phyloP scores from a whole-genome alignment of 192 early-diverging fungal species.

The Geosiphon pyriformis region DNA sequence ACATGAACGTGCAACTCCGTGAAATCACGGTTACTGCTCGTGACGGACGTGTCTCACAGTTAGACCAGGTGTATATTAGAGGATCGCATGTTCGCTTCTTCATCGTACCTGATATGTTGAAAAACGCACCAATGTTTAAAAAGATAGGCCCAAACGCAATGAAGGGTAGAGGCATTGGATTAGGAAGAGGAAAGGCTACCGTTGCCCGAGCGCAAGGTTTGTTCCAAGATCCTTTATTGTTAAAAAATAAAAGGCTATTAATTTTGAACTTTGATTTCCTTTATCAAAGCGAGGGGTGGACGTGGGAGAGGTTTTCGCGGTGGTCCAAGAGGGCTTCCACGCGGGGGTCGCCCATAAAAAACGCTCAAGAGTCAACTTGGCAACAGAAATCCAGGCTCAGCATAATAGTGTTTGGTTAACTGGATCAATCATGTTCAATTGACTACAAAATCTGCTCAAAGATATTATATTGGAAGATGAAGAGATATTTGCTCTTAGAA shows the following conservation, averaged over 20 bases:
- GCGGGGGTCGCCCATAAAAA: constrained; percentile 9
- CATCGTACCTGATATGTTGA: constrained; percentile 98
- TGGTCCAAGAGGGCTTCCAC: neutral
- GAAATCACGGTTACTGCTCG: constrained; percentile 90
- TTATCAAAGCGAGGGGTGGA: constrained; percentile 12
- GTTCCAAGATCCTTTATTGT: neutral
- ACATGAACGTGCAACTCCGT: constrained; percentile 98
- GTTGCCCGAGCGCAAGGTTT: constrained; percentile 73
- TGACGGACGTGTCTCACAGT: constrained; percentile 84
- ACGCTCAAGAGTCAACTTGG: too few species aligned
- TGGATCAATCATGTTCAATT: too few species aligned
- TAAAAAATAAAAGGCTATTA: neutral
- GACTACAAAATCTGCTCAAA: too few species aligned
- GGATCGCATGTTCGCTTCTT: constrained; percentile 91
- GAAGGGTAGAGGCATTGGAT: constrained; percentile 79
- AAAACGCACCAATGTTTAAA: constrained; percentile 99
- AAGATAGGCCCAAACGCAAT: constrained; percentile 74
- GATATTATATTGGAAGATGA: too few species aligned
- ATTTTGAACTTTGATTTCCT: neutral
- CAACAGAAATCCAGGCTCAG: too few species aligned
- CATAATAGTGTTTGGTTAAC: too few species aligned
- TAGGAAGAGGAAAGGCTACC: constrained; percentile 77
- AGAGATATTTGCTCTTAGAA: too few species aligned
- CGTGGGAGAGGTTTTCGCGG: constrained; percentile 20
- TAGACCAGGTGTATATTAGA: constrained; percentile 95